Percentiles rank a stretch among this genome's conserved stretches.
phyloP scores from a whole-genome alignment of 164 flowering plant species.

The Nelumbo lutea region DNA sequence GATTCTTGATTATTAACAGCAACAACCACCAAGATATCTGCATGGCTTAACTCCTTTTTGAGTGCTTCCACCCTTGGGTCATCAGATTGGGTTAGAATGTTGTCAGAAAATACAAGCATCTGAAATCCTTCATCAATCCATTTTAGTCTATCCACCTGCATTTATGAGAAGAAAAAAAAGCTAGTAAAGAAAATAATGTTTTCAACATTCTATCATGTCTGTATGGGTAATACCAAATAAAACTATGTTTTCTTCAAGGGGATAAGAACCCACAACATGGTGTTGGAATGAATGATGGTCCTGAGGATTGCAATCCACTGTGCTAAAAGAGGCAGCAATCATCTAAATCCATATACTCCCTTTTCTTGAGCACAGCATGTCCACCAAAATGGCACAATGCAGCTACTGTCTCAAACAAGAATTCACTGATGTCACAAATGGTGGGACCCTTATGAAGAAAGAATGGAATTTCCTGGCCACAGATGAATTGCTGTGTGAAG shows the following conservation, averaged over 20 bases:
- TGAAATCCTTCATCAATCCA: conserved; percentile 90
- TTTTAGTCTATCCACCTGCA: conserved; percentile 72
- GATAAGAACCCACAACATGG: too few relatives aligned
- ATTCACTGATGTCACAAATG: too few relatives aligned
- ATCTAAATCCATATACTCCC: too few relatives aligned
- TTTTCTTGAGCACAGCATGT: too few relatives aligned
- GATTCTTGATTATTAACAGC: conserved; percentile 54
- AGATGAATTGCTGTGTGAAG: too few relatives aligned
- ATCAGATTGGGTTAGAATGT: conserved; percentile 15
- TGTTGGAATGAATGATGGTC: too few relatives aligned
- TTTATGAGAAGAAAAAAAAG: neutral
- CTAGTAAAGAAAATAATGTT: neutral
- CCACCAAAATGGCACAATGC: too few relatives aligned
- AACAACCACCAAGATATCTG: conserved; percentile 69
- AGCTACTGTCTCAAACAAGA: too few relatives aligned
- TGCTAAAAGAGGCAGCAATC: too few relatives aligned
- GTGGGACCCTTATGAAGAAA: too few relatives aligned
- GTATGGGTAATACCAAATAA: neutral
- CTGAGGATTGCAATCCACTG: too few relatives aligned
- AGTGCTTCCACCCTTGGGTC: conserved; percentile 23
- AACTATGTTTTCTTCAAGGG: neutral
- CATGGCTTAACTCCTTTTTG: conserved; percentile 24
- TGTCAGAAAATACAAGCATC: conserved; percentile 66
- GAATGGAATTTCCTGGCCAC: too few relatives aligned
- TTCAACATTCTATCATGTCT: neutral